These are phyloP conservation scores for Wickerhamomyces strasburgensis DNA, from an alignment of 805 yeast genomes.

Conservation along the genomic window DNA sequence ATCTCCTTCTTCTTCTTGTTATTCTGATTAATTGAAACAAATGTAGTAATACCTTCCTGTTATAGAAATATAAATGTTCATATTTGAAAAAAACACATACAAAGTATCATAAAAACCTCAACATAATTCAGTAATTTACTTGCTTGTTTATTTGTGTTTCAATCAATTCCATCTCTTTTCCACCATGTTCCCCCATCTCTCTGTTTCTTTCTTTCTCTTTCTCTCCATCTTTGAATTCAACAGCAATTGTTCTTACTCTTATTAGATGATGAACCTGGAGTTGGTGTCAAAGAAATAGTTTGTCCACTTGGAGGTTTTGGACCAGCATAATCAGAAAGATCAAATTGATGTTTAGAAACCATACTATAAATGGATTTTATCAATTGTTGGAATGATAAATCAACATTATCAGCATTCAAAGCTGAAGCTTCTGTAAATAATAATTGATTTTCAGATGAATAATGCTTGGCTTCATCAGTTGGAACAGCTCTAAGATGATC, in stretches of 20 bases:
- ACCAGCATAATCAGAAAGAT: constrained; percentile 67
- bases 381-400: constrained; percentile 87
- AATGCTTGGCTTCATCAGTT: constrained; percentile 93
- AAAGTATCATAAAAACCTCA: too few species aligned
- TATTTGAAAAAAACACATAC: constrained; percentile 1
- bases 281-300: constrained; percentile 87
- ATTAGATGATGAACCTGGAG: constrained; percentile 77
- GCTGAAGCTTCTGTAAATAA: constrained; percentile 96
- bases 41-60: too few species aligned
- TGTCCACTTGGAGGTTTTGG: constrained; percentile 78
- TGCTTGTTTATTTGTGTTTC: neutral
- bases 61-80: too few species aligned
- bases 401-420: constrained; percentile 89
- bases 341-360: constrained; percentile 90
- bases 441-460: constrained; percentile 87
- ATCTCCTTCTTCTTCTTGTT: too few species aligned
- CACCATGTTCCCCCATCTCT: neutral
- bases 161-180: neutral
- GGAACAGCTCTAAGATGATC: constrained; percentile 94
- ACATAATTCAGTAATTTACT: neutral
- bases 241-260: constrained; percentile 56
- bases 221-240: constrained; percentile 33
- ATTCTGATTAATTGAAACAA: too few species aligned
- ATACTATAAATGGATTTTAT: constrained; percentile 90
- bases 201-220: too few species aligned